Evolutionary conservation across 1,284 basidiomycete genomes (phyloP).

Genomic region (Boletus semigastroideus): DNA sequence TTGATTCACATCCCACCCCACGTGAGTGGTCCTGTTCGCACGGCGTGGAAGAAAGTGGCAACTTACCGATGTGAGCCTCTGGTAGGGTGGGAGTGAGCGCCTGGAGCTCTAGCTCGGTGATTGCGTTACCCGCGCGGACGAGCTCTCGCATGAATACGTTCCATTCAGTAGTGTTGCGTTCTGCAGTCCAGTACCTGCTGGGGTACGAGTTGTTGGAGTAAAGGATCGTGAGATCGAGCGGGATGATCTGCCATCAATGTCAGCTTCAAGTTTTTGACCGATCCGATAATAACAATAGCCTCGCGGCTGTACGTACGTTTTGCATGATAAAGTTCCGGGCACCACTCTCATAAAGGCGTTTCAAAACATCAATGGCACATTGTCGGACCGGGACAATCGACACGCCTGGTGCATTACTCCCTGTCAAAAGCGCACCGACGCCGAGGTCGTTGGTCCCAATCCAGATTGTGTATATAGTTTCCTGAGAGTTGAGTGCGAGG

Average conservation of each 20-base stretch:
- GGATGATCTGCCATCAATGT: conserved; percentile 41
- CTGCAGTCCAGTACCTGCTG: conserved; percentile 42
- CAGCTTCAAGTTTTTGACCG: neutral
- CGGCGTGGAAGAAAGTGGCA: neutral
- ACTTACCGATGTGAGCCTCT: conserved; percentile 36
- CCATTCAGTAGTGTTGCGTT: conserved; percentile 51
- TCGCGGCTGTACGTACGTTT: conserved; percentile 31
- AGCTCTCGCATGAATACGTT: conserved; percentile 48
- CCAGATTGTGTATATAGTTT: conserved; percentile 50
- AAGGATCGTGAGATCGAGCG: conserved; percentile 44
- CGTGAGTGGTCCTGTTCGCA: neutral
- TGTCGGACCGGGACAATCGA: conserved; percentile 42
- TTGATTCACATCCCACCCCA: neutral
- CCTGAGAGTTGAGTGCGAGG: conserved; percentile 29
- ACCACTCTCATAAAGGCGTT: conserved; percentile 39
- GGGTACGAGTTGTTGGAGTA: conserved; percentile 44
- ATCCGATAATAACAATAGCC: neutral
- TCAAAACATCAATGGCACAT: conserved; percentile 46
- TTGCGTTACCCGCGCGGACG: conserved; percentile 40
- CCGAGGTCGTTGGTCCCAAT: conserved; percentile 52
- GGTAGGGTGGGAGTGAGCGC: conserved; percentile 37
- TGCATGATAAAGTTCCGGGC: conserved; percentile 49
- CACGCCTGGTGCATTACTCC: conserved; percentile 35
- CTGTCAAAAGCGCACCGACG: conserved; percentile 38
- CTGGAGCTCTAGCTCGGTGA: conserved; percentile 44